These are phyloP conservation scores for Nitzschia sp. DNA, from an alignment of 108 stramenopile species.

Conservation along the genomic window DNA sequence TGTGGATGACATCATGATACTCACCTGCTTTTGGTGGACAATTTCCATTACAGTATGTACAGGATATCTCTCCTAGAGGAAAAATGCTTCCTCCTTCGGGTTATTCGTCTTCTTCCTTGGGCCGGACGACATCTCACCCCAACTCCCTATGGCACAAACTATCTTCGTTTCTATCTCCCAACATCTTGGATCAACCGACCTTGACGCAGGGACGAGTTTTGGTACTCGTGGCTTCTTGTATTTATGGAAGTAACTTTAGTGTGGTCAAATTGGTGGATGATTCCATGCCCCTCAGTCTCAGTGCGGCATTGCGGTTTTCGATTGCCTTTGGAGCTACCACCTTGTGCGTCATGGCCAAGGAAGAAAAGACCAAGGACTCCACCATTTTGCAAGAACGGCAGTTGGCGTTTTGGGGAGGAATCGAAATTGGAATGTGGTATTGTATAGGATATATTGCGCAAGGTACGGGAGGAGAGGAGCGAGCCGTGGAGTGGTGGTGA, in stretches of 20 bases:
- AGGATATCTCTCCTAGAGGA: too few relatives aligned
- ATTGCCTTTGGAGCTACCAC: conserved; percentile 39
- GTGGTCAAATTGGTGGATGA: conserved; percentile 44
- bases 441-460: conserved; percentile 77
- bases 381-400: conserved; percentile 11
- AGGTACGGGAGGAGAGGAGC: conserved; percentile 1
- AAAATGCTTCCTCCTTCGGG: too few relatives aligned
- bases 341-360: conserved; percentile 23
- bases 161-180: not conserved
- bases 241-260: conserved; percentile 60
- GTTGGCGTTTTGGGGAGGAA: conserved; percentile 48
- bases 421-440: conserved; percentile 78
- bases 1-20: too few relatives aligned
- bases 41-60: too few relatives aligned
- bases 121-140: too few relatives aligned
- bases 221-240: conserved; percentile 29
- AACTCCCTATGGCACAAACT: too few relatives aligned
- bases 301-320: conserved; percentile 38
- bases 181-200: conserved; percentile 4
- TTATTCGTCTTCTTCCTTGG: too few relatives aligned
- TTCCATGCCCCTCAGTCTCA: conserved; percentile 27
- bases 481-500: too few relatives aligned
- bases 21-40: too few relatives aligned
- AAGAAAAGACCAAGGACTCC: conserved; percentile 2
- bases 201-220: conserved; percentile 17